phyloP scores from a whole-genome alignment of 1,284 basidiomycete genomes.

The Heterobasidion occidentale region DNA sequence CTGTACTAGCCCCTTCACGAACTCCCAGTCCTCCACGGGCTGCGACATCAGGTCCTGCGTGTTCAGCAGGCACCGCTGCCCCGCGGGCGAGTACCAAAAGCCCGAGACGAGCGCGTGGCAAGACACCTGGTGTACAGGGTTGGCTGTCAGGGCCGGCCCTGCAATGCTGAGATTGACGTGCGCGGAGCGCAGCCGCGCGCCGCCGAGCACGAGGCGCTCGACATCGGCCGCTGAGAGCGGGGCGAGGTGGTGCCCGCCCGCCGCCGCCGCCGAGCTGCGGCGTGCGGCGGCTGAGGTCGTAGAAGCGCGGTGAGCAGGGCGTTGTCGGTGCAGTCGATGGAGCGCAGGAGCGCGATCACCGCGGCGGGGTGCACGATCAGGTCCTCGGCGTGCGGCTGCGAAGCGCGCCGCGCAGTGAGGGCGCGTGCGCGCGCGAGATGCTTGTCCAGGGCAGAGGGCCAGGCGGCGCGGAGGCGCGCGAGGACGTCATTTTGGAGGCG shows the following conservation, averaged over 20 bases:
- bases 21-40: conserved; percentile 4
- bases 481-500: conserved; percentile 5
- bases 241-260: conserved; percentile 17
- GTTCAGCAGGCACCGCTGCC: neutral
- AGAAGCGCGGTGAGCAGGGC: conserved; percentile 18
- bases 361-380: conserved; percentile 18
- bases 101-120: neutral
- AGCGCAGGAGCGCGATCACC: conserved; percentile 20
- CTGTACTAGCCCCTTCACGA: neutral
- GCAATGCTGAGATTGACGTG: neutral
- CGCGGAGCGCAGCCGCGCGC: conserved; percentile 18
- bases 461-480: conserved; percentile 3
- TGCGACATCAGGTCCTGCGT: neutral
- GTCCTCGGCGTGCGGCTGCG: conserved; percentile 8
- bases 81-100: neutral
- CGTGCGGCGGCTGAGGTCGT: conserved; percentile 17
- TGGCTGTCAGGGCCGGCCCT: neutral
- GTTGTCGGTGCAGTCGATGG: conserved; percentile 12
- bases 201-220: conserved; percentile 18
- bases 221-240: conserved; percentile 16
- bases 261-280: conserved; percentile 15
- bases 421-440: conserved; percentile 6
- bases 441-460: conserved; percentile 6
- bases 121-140: neutral
- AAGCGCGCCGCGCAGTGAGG: neutral